phyloP scores from a whole-genome alignment of 495 filamentous ascomycete species.

The Neurospora hispaniola region DNA sequence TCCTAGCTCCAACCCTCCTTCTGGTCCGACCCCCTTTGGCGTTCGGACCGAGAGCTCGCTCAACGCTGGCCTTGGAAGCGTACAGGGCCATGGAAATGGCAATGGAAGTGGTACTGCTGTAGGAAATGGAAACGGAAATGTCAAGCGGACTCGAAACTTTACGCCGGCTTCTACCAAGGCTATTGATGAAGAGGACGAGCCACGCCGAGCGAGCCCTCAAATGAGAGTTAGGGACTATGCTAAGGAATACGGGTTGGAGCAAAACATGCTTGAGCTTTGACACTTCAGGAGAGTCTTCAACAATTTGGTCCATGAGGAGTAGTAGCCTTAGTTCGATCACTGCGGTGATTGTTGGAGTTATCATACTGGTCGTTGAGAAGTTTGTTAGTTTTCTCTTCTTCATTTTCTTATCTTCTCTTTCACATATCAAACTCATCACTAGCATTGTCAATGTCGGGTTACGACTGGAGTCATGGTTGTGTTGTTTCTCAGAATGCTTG shows the following conservation, averaged over 20 bases:
- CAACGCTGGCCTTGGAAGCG: neutral
- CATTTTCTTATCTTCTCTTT: neutral
- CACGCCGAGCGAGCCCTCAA: constrained; percentile 23
- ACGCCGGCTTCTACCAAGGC: constrained; percentile 33
- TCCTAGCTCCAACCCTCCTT: neutral
- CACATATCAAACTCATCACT: neutral
- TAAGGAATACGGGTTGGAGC: neutral
- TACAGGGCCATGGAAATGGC: neutral
- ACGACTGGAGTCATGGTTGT: neutral
- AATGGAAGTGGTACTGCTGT: neutral
- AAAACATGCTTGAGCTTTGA: neutral
- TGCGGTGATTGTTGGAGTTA: neutral
- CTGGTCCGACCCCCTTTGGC: neutral
- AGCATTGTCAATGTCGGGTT: neutral
- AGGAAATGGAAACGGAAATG: neutral
- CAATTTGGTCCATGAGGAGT: neutral
- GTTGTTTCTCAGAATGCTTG: neutral
- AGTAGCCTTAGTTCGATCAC: neutral
- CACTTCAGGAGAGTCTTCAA: no score
- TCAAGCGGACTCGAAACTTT: constrained; percentile 34
- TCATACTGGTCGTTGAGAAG: neutral
- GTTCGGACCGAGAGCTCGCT: neutral
- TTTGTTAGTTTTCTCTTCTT: neutral
- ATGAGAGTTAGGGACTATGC: neutral
- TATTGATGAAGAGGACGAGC: constrained; percentile 30